These are phyloP conservation scores for Sporothrix phasma DNA, from an alignment of 2,329 filamentous ascomycete genomes.

Conservation along the genomic window DNA sequence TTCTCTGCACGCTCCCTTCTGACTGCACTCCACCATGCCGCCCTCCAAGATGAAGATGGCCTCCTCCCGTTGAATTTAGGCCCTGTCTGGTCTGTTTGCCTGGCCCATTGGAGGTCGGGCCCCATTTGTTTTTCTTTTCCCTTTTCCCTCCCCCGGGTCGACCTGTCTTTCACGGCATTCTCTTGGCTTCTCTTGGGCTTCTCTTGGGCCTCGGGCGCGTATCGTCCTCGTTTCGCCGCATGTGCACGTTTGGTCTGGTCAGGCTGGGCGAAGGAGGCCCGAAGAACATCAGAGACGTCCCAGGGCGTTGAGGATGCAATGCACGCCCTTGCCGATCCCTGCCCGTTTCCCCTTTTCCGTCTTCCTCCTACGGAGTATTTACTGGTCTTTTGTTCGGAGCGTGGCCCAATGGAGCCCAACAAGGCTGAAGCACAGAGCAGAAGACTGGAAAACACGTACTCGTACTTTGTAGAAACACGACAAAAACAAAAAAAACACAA, in stretches of 20 bases:
- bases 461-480: no score
- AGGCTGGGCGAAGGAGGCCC: not conserved
- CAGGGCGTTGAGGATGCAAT: not conserved
- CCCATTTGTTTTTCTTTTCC: no score
- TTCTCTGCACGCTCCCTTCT: not conserved
- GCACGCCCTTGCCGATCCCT: no score
- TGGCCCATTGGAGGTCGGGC: not conserved
- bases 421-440: not conserved
- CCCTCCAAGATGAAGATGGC: no score
- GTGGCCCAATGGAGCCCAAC: constrained; percentile 1
- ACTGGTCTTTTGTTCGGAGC: no score
- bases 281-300: not conserved
- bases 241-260: not conserved
- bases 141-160: no score
- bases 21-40: no score
- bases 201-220: no score
- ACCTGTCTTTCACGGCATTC: not conserved
- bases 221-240: not conserved
- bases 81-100: not conserved
- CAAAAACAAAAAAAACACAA: no score
- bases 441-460: not conserved
- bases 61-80: not conserved
- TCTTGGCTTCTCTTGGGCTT: not conserved
- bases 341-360: not conserved
- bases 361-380: not conserved